Evolutionary conservation across 2,329 filamentous ascomycete genomes (phyloP).

Genomic region (Penicillium sp.): DNA sequence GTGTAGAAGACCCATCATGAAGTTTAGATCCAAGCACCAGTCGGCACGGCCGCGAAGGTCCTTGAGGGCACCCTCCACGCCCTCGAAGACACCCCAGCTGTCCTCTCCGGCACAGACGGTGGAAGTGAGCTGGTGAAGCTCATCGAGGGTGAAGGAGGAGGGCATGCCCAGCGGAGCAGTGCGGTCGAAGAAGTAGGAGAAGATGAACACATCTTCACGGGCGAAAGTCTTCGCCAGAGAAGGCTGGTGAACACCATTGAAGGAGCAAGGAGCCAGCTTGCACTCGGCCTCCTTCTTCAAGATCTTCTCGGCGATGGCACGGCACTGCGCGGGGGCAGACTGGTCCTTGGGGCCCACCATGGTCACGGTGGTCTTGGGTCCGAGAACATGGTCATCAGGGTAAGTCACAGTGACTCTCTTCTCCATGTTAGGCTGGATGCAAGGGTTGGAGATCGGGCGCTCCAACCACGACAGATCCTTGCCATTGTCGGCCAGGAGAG

Average conservation of each 20-base stretch:
- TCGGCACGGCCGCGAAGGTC: constrained; percentile 82
- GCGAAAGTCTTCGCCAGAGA: constrained; percentile 88
- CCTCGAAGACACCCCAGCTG: constrained; percentile 77
- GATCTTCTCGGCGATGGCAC: constrained; percentile 83
- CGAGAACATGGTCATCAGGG: constrained; percentile 63
- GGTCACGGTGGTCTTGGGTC: constrained; percentile 66
- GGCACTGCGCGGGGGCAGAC: constrained; percentile 80
- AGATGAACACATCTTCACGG: constrained; percentile 88
- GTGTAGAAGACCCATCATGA: constrained; percentile 89
- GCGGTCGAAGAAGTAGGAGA: constrained; percentile 98
- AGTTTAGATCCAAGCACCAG: constrained; percentile 92
- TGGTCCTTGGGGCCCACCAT: constrained; percentile 76
- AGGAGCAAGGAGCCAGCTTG: constrained; percentile 86
- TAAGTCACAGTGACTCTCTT: constrained; percentile 72
- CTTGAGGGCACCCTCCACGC: constrained; percentile 71
- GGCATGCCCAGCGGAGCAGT: constrained; percentile 94
- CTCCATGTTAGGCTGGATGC: constrained; percentile 76
- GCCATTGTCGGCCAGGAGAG: constrained; percentile 64
- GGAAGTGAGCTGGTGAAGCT: constrained; percentile 80
- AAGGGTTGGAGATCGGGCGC: constrained; percentile 75
- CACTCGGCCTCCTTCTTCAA: constrained; percentile 83
- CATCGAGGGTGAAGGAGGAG: constrained; percentile 88
- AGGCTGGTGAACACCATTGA: constrained; percentile 96
- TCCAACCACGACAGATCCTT: constrained; percentile 65
- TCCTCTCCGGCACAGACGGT: constrained; percentile 78